Evolutionary conservation across 345 rosid species (phyloP), one percentile per base, ranked within the genome.

Genomic region (Camelina laxa): DNA sequence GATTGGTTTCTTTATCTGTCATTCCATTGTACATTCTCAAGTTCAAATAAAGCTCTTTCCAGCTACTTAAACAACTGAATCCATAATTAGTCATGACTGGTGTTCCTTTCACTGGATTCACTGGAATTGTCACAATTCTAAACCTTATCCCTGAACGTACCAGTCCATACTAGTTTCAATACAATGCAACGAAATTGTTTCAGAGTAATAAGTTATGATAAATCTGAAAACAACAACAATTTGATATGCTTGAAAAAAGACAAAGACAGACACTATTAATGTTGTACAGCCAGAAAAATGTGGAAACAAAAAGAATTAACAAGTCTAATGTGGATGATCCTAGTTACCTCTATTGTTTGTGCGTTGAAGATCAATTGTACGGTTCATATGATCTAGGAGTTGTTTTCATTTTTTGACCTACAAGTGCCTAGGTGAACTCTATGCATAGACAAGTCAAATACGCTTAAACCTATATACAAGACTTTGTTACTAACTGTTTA

Each of bases 1-100:
- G 13, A 57, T 30, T 31, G 38, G 17, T 27, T 55, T 55, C 3
- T 48, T 35, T 15, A 30, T 61, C 16, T 61, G 51, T 61, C 39
- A 17, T 38, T 62, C 12, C 39, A 13, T 38, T 72, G 69, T 72
- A 61, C 53, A 50, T 72, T 50, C 10, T 50, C 51, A 38, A 49
- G 51, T 3, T 61, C 17, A 51, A 11, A 61, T 61, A 72, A 72
- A 51, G 39, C 42, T 47, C 11, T 63, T 63, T 2, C 11, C 38
- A 39, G 42, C 48, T 45, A 20, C 15, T 63, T 17, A 16, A 48
- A n/a, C 50, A 48, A 15, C 50, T 45, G 50, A 45, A 45, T n/a
- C 42, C 42, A 39, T 39, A 10, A 39, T 39, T 3, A 11, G 42
- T 39, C 14, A 39, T 39, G 14, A 39, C 14, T 11, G 4, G 42